Conservation (phyloP, 2,329 filamentous ascomycete species). For the Amesomyces nigricolor region DNA sequence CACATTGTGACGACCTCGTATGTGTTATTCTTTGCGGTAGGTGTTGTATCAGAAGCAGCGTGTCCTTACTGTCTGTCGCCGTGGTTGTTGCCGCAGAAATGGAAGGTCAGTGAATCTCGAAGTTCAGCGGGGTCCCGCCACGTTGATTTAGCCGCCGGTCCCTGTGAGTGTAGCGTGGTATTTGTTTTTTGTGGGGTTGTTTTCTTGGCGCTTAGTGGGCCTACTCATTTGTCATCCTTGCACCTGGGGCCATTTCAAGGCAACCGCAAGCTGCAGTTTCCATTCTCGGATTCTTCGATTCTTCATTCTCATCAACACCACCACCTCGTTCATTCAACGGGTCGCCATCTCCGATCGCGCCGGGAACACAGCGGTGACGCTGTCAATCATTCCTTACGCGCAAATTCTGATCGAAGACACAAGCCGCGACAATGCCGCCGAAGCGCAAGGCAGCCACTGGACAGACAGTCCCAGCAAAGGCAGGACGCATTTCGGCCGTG, state of each 20-base stretch:
- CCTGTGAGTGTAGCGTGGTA: not conserved
- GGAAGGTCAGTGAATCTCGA: not conserved
- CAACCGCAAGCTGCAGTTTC: not conserved
- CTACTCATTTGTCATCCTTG: slow-evolving; percentile 3
- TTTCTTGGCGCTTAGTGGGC: not conserved
- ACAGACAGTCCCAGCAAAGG: slow-evolving; percentile 46
- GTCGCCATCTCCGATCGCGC: not conserved
- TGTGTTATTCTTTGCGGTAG: too few species aligned
- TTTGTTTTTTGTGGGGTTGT: too few species aligned
- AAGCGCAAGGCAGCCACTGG: slow-evolving; percentile 61
- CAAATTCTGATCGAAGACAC: not conserved
- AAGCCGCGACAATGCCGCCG: slow-evolving; percentile 50
- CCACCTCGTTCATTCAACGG: not conserved
- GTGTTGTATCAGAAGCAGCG: too few species aligned
- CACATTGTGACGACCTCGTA: slow-evolving; percentile 23
- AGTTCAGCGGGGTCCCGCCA: not conserved
- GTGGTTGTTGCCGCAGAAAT: not conserved
- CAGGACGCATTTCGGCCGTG: slow-evolving; percentile 49
- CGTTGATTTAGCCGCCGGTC: not conserved
- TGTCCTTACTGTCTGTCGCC: not conserved
- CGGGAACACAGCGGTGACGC: not conserved
- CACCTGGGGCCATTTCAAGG: not conserved
- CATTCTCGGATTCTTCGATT: not conserved
- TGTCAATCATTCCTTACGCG: not conserved
- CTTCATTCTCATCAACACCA: not conserved